Conservation (phyloP, 768 basidiomycete genomes). For the Pleurotus cornucopiae region DNA sequence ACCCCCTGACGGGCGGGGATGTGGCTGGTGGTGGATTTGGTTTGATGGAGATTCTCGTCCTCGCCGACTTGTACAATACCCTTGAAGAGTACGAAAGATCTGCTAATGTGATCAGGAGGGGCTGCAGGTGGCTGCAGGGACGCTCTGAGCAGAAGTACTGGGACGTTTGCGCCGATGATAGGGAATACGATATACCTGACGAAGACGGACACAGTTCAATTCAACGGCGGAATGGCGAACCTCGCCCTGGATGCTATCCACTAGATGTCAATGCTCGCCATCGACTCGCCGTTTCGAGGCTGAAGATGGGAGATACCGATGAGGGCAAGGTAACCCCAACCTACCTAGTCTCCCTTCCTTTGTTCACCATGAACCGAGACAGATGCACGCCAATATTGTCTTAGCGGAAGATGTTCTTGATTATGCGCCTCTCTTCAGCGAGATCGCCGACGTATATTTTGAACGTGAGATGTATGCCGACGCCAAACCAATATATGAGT, state of each 20-base stretch:
- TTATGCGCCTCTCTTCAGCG: constrained; percentile 73
- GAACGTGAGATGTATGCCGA: constrained; percentile 72
- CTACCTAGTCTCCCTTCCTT: neutral
- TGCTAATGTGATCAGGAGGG: constrained; percentile 63
- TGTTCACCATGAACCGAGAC: neutral
- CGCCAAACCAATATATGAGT: constrained; percentile 77
- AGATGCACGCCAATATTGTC: constrained; percentile 79
- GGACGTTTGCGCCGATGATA: constrained; percentile 81
- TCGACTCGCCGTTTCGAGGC: constrained; percentile 76
- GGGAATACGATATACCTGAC: constrained; percentile 71
- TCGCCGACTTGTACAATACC: constrained; percentile 81
- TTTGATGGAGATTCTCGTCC: constrained; percentile 69
- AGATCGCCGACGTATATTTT: constrained; percentile 84
- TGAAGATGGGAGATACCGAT: constrained; percentile 72
- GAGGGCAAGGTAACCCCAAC: constrained; percentile 69
- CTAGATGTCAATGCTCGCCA: constrained; percentile 80
- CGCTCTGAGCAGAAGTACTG: constrained; percentile 68
- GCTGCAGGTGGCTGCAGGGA: constrained; percentile 91
- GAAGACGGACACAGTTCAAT: constrained; percentile 15
- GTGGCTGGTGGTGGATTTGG: constrained; percentile 51
- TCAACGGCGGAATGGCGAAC: constrained; percentile 35
- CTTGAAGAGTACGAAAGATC: constrained; percentile 66
- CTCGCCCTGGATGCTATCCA: constrained; percentile 54
- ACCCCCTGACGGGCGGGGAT: constrained; percentile 20
- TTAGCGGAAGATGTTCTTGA: constrained; percentile 68